Percentiles rank a stretch among this genome's conserved stretches.
Conservation (phyloP, 768 basidiomycete genomes). For the Boletus sp. region DNA sequence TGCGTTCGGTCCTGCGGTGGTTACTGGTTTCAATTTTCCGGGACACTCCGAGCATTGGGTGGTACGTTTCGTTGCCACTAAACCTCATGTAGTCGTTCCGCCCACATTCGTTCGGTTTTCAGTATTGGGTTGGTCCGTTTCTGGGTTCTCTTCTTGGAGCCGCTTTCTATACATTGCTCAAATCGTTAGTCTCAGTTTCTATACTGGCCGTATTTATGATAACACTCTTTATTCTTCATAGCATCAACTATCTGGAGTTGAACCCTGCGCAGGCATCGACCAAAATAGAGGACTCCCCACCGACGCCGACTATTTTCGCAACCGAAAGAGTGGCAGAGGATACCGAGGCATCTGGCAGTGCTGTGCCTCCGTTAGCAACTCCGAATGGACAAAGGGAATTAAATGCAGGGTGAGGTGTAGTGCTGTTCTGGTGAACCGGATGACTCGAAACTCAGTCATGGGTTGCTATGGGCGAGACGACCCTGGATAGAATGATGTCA, state of each 20-base stretch:
- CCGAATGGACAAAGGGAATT: not conserved
- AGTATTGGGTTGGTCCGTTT: constrained; percentile 74
- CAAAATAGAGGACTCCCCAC: constrained; percentile 26
- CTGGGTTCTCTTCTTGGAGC: constrained; percentile 62
- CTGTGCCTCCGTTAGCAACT: not conserved
- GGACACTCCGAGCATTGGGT: constrained; percentile 56
- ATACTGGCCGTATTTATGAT: not conserved
- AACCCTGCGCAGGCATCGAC: constrained; percentile 33
- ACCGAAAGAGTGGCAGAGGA: not conserved
- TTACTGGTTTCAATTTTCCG: constrained; percentile 49
- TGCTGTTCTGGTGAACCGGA: not conserved
- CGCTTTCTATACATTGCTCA: constrained; percentile 56
- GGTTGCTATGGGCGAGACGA: too few species aligned
- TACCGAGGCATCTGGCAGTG: not conserved
- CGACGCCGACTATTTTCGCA: constrained; percentile 14
- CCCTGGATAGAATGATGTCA: not conserved
- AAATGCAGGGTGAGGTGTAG: not conserved
- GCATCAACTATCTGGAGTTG: constrained; percentile 29
- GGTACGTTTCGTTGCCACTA: constrained; percentile 36
- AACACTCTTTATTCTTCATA: constrained; percentile 5
- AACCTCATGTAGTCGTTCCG: not conserved
- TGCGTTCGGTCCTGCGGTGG: constrained; percentile 66
- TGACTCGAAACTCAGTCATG: not conserved
- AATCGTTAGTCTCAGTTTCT: constrained; percentile 37
- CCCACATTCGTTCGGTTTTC: constrained; percentile 5